phyloP scores from a whole-genome alignment of 176 grass and related monocot genomes.

The Puccinellia tenuiflora region DNA sequence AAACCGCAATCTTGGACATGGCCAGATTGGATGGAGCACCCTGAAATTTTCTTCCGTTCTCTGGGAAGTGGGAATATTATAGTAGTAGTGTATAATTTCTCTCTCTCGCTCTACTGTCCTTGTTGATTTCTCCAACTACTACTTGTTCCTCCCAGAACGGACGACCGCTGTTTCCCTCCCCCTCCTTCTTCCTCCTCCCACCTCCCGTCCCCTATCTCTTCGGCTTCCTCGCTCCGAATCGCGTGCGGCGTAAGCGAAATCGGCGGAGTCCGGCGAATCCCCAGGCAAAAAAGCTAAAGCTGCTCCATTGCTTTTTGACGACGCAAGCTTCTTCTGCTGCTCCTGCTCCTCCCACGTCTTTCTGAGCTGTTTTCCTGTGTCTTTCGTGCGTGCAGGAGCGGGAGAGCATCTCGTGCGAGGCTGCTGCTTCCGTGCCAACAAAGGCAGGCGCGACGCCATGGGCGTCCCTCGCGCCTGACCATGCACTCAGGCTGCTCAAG shows the following conservation, averaged over 20 bases:
- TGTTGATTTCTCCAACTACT: conserved; percentile 43
- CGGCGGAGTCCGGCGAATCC: neutral
- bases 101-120: conserved; percentile 5
- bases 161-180: conserved; percentile 34
- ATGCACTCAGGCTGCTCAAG: conserved; percentile 37
- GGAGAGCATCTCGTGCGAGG: neutral
- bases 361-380: conserved; percentile 29
- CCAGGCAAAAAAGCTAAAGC: conserved; percentile 34
- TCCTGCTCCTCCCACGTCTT: neutral
- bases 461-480: conserved; percentile 16
- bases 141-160: conserved; percentile 26
- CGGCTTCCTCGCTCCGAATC: conserved; percentile 34
- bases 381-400: conserved; percentile 14
- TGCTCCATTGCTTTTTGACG: conserved; percentile 32
- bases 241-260: conserved; percentile 38
- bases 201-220: neutral
- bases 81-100: neutral
- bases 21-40: neutral
- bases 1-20: conserved; percentile 5
- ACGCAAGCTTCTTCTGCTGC: conserved; percentile 35
- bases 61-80: neutral
- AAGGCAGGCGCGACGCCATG: conserved; percentile 29
- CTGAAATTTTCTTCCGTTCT: neutral
- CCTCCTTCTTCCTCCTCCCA: neutral
- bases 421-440: conserved; percentile 8